A percentile compares a stretch with the other conserved stretches of the same genome.
These are phyloP conservation scores for Polyplosphaeria fusca DNA, from an alignment of 495 filamentous ascomycete genomes.

Conservation along the genomic window DNA sequence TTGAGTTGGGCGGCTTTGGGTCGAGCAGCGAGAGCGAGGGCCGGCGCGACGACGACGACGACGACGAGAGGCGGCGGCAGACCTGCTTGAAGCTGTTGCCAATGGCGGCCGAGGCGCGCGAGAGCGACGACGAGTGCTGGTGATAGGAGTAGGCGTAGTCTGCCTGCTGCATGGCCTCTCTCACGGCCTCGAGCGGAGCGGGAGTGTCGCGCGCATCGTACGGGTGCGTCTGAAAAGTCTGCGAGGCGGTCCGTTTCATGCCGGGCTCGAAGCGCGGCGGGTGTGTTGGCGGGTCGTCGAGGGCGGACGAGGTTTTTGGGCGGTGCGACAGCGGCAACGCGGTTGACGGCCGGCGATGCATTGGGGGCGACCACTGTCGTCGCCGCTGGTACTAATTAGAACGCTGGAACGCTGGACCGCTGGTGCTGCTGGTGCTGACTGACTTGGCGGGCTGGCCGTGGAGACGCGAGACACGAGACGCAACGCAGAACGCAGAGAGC, in stretches of 20 bases:
- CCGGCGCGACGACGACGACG: constrained; percentile 12
- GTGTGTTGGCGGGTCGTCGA: constrained; percentile 4
- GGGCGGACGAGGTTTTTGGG: constrained; percentile 32
- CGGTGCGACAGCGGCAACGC: constrained; percentile 29
- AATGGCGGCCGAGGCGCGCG: constrained; percentile 14
- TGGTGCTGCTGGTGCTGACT: not conserved
- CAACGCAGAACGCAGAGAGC: not conserved
- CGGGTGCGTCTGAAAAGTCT: constrained; percentile 19
- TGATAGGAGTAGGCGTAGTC: constrained; percentile 2
- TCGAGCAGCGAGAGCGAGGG: constrained; percentile 7
- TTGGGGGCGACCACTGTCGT: constrained; percentile 9
- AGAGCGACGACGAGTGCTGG: constrained; percentile 24
- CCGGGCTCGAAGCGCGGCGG: not conserved
- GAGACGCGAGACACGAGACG: too few relatives aligned
- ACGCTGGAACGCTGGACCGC: not conserved
- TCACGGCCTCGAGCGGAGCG: constrained; percentile 6
- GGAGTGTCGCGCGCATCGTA: constrained; percentile 10
- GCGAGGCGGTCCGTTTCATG: constrained; percentile 34
- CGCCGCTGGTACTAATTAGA: not conserved
- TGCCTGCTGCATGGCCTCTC: constrained; percentile 4
- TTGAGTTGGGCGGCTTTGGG: not conserved
- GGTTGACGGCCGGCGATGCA: constrained; percentile 21
- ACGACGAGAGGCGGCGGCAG: constrained; percentile 27
- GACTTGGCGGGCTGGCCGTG: not conserved
- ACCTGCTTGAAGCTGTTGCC: constrained; percentile 20